These are phyloP conservation scores for Hyaloperonospora brassicae DNA, from an alignment of 352 stramenopile genomes.

Conservation along the genomic window DNA sequence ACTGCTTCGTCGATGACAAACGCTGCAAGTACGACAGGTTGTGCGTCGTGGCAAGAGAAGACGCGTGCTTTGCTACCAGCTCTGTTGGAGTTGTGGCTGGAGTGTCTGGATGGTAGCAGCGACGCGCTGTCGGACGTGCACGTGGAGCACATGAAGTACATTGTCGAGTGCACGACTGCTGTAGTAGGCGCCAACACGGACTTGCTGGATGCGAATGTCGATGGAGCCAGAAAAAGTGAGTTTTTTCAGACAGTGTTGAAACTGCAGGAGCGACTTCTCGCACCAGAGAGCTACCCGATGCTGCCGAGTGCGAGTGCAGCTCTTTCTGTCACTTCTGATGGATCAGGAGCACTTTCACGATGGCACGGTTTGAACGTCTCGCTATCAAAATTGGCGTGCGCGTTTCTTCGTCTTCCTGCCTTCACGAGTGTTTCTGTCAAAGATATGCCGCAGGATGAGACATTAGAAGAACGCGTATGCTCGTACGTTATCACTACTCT, in stretches of 20 bases:
- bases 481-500: constrained; percentile 55
- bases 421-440: constrained; percentile 18
- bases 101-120: constrained; percentile 46
- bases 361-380: constrained; percentile 73
- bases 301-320: constrained; percentile 38
- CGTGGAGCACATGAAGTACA: constrained; percentile 67
- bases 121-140: constrained; percentile 56
- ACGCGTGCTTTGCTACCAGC: constrained; percentile 44
- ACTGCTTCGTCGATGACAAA: constrained; percentile 12
- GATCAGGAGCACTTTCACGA: constrained; percentile 32
- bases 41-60: constrained; percentile 65
- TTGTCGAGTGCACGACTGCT: constrained; percentile 60
- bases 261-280: constrained; percentile 51
- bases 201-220: constrained; percentile 11
- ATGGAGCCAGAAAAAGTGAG: constrained; percentile 21
- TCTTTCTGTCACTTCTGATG: constrained; percentile 36
- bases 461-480: constrained; percentile 38
- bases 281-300: constrained; percentile 46
- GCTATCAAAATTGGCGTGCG: constrained; percentile 57
- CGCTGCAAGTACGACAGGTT: constrained; percentile 10
- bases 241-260: constrained; percentile 32
- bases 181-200: constrained; percentile 45
- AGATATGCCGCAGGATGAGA: constrained; percentile 6
- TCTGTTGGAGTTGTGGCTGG: constrained; percentile 69
- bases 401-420: constrained; percentile 32